Base-by-base conservation (phyloP, 2,329 filamentous ascomycete species). In the Xylaria sp. region DNA sequence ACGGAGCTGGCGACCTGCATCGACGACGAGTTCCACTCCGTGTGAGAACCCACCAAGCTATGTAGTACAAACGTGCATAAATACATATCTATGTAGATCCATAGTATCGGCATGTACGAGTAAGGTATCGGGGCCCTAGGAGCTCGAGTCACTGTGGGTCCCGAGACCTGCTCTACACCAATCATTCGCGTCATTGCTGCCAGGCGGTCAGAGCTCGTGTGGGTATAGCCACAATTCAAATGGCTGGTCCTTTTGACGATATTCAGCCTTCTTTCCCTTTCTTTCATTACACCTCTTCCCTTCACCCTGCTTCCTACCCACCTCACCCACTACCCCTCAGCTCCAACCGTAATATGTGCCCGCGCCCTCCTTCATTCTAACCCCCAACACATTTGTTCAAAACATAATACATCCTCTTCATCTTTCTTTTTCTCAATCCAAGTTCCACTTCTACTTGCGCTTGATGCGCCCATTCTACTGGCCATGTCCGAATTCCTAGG, bases 401-500 rank as follows among this genome's bases (percentile, higher is more conserved):
- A 52, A 42, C 23, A 18, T 59, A 30, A 13, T 35, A 16, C 16
- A 16, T 16, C 16, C 4, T 52, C 57, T 35, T 46, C 57, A 39
- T 16, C 23, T 34, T 55, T 50, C 5, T 58, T 61, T 47, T 30
- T 58, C 16, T 18, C 10, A 9, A 9, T 35, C 23, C 62, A 42
- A 37, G 55, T 65, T 61, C 52, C 46, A 16, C 50, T 59, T 58
- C 61, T 55, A 49, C 35, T 42, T 61, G 69, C 68, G 69, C 69
- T 60, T 59, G 53, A 59, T 35, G 67, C 68, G 69, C 69, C 67
- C 47, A 54, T 39, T 61, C 60, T 59, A 52, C 56, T 54, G 61
- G 68, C 54, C 61, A 84, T 84, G 82, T 84, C 82, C 75, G 82
- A 84, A 77, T 84, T 83, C 72, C 76, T 84, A 71, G 82, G 82